Evolutionary conservation across 176 grass and related monocot species (phyloP).

Genomic region (Calamus simplicifolius): DNA sequence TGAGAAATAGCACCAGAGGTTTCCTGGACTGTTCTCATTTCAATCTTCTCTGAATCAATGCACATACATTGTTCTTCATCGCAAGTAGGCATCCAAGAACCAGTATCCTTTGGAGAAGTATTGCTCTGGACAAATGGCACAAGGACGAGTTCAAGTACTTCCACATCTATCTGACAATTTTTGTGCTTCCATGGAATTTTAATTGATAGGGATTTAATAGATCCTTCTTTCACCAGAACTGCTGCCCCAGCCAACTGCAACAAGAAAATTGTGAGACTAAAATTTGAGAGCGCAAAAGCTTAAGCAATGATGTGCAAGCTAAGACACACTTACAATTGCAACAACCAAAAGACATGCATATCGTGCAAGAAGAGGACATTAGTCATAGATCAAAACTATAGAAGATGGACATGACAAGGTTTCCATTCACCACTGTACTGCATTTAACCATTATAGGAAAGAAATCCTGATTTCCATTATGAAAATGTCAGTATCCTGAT

Average conservation of each 20-base stretch:
- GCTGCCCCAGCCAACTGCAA: conserved; percentile 63
- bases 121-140: conserved; percentile 47
- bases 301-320: too few relatives aligned
- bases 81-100: conserved; percentile 44
- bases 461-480: too few relatives aligned
- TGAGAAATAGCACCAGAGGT: conserved; percentile 43
- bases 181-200: conserved; percentile 59
- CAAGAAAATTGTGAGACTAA: not conserved
- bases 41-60: conserved; percentile 26
- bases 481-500: too few relatives aligned
- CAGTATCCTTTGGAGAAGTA: conserved; percentile 28
- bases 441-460: too few relatives aligned
- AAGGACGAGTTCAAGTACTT: conserved; percentile 81
- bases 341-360: too few relatives aligned
- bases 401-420: too few relatives aligned
- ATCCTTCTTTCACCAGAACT: conserved; percentile 88
- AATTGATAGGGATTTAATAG: conserved; percentile 76
- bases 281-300: too few relatives aligned
- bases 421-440: too few relatives aligned
- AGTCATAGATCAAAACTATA: too few relatives aligned
- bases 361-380: too few relatives aligned
- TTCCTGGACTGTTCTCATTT: conserved; percentile 25
- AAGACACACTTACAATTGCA: too few relatives aligned
- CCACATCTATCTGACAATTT: conserved; percentile 70
- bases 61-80: conserved; percentile 23